Evolutionary conservation across 345 rosid species (phyloP), one percentile per base, ranked within the genome.

Genomic region (Syzygium jambos): DNA sequence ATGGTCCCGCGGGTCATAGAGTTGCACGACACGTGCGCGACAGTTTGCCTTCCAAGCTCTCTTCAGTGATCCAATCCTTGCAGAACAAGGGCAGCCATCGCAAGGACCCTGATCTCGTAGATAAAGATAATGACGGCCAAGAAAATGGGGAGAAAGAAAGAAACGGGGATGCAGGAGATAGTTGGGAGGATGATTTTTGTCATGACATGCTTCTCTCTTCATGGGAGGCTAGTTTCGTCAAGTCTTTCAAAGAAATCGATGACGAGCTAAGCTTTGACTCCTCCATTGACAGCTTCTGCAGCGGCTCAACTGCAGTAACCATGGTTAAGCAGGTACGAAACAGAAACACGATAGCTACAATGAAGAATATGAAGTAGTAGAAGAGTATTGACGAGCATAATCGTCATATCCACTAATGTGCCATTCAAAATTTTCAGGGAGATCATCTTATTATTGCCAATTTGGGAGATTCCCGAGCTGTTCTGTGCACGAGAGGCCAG

Each of bases 391-490:
- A 84, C 5, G 63, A 51, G 54, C 52, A 9, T 52, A n/a, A 29
- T 49, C 34, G 5, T 15, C 41, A 13, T n/a, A 52, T 84, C 59
- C 57, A n/a, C 78, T 25, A 41, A 78, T 14, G 51, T 88, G 19
- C 61, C 85, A 19, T 51, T 54, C 34, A 80, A 51, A 88, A 78
- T 85, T 90, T 93, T 61, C 93, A 98, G 99, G 99, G 95, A 52
- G 94, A 95, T 52, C 93, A 95, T 87, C 90, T 98, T 93, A 88
- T 98, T 85, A 88, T 98, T 10, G 93, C 98, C 25, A 96, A 98
- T 90, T 91, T 96, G 92, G 99, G 98, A 4, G 99, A 98, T 91
- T 98, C 99, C 85, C 94, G 99, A 9, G 99, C 99, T 0, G 90
- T 98, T 90, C 98, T 98, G 73, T 95, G 97, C 85, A 93, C 94